Conservation (phyloP, 106 monocot genomes). For the Dioscorea alata region DNA sequence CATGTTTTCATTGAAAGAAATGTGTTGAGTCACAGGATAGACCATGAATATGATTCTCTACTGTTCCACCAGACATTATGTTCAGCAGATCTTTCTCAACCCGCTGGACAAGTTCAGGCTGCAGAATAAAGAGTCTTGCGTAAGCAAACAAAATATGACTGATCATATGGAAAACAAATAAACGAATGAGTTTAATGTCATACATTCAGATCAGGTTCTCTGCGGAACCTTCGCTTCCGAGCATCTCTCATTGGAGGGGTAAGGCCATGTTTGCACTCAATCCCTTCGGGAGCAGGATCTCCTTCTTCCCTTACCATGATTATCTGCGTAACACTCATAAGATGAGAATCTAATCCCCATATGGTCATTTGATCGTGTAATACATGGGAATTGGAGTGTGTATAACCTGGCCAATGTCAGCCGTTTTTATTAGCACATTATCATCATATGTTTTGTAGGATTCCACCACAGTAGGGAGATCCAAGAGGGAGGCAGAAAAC, state of each 20-base stretch:
- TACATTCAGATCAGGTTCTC: conserved; percentile 98
- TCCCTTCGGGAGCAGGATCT: conserved; percentile 80
- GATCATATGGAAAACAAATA: background rate
- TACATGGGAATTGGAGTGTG: too few relatives aligned
- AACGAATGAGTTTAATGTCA: background rate
- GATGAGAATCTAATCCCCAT: too few relatives aligned
- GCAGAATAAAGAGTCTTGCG: conserved; percentile 5
- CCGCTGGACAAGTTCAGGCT: conserved; percentile 78
- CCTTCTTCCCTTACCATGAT: conserved; percentile 84
- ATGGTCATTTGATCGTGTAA: too few relatives aligned
- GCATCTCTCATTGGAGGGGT: conserved; percentile 99
- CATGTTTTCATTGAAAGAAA: too few relatives aligned
- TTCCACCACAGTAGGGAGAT: conserved; percentile 80
- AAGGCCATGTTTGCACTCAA: conserved; percentile 83
- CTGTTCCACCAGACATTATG: conserved; percentile 46
- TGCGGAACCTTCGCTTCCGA: conserved; percentile 74
- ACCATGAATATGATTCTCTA: conserved; percentile 13
- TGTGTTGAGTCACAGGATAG: too few relatives aligned
- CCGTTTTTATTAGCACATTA: conserved; percentile 78
- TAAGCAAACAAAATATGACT: background rate
- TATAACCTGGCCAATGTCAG: conserved; percentile 84
- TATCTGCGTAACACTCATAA: conserved; percentile 36
- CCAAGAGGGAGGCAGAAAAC: conserved; percentile 83
- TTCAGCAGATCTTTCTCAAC: conserved; percentile 78
- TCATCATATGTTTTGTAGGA: conserved; percentile 99